A percentile compares a stretch with the other conserved stretches of the same genome.
Conservation (phyloP, 2,329 filamentous ascomycete species). For the Botrytis tulipae region DNA sequence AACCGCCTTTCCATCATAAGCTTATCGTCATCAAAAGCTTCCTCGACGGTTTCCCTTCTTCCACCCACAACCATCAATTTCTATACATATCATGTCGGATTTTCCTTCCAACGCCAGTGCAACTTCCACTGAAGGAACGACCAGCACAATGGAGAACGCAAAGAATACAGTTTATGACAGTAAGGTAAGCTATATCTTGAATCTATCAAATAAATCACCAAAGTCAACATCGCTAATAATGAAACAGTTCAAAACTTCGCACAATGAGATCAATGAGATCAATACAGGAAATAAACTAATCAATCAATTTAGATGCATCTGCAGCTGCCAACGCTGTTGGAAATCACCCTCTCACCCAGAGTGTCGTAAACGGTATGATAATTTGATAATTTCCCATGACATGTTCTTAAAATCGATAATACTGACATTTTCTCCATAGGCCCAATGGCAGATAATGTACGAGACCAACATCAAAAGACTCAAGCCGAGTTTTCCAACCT, state of each 20-base stretch:
- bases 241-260: constrained; percentile 12
- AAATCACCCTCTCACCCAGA: constrained; percentile 38
- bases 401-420: background rate
- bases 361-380: constrained; percentile 35
- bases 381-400: constrained; percentile 22
- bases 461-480: constrained; percentile 55
- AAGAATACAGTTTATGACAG: constrained; percentile 20
- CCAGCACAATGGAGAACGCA: constrained; percentile 17
- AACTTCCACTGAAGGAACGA: constrained; percentile 5
- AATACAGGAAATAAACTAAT: constrained; percentile 26
- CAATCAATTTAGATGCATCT: constrained; percentile 32
- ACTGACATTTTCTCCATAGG: constrained; percentile 42
- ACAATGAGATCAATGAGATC: background rate
- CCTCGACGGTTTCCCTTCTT: background rate
- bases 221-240: constrained; percentile 6
- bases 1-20: background rate
- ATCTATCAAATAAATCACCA: background rate
- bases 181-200: constrained; percentile 17
- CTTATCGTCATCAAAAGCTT: background rate
- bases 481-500: constrained; percentile 56
- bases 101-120: constrained; percentile 18
- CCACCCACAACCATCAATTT: constrained; percentile 3
- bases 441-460: constrained; percentile 58
- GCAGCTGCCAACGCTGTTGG: constrained; percentile 37
- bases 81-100: constrained; percentile 7